phyloP scores from a whole-genome alignment of 495 filamentous ascomycete species.

The Sabuloglossum arenarium region DNA sequence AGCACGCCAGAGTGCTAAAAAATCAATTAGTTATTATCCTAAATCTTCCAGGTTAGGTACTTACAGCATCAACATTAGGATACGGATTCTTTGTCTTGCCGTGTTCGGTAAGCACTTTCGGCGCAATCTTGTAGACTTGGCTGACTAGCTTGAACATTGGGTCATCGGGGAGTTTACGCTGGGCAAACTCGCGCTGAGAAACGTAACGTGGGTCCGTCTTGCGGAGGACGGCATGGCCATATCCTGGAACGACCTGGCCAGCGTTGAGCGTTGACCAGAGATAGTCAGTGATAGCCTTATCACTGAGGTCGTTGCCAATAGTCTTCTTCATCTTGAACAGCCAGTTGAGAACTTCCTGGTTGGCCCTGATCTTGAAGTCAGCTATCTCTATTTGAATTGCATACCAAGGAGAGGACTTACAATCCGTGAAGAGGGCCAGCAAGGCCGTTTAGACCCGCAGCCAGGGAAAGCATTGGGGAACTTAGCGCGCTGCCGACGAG shows the following conservation, averaged over 20 bases:
- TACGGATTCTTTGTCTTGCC: conserved; percentile 41
- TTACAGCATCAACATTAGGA: conserved; percentile 17
- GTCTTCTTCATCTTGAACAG: conserved; percentile 95
- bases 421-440: conserved; percentile 96
- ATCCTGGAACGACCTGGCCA: conserved; percentile 91
- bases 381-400: conserved; percentile 10
- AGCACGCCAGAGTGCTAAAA: conserved; percentile 80
- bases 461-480: conserved; percentile 89
- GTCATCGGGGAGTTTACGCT: conserved; percentile 78
- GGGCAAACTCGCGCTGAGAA: conserved; percentile 90
- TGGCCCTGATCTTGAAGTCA: conserved; percentile 32
- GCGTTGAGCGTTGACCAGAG: conserved; percentile 91
- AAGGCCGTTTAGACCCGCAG: conserved; percentile 91
- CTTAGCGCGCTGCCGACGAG: conserved; percentile 90
- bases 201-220: conserved; percentile 98
- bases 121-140: conserved; percentile 99
- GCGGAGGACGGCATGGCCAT: conserved; percentile 95
- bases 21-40: not conserved
- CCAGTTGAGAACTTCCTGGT: conserved; percentile 99
- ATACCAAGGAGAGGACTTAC: conserved; percentile 14
- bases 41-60: not conserved
- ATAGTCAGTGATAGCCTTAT: conserved; percentile 90
- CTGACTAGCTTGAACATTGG: conserved; percentile 98
- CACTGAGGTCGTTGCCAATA: conserved; percentile 83
- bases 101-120: conserved; percentile 92